phyloP scores from a whole-genome alignment of 257 asterid species.

The Nyctanthes arbortristis region DNA sequence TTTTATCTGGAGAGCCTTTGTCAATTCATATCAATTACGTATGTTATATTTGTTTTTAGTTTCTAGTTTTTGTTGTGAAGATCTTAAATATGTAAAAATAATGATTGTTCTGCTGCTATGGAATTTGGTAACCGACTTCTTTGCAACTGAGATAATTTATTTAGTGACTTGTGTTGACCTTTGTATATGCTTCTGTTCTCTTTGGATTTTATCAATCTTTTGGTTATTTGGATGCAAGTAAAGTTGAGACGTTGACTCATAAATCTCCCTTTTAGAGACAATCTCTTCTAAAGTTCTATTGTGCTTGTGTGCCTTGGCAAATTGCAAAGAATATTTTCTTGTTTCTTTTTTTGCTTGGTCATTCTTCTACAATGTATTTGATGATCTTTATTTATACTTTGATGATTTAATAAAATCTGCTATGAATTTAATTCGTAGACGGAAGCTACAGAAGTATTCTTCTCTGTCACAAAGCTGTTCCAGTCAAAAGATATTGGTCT shows the following conservation, averaged over 20 bases:
- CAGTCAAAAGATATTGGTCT: slow-evolving; percentile 87
- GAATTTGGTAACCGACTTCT: not conserved
- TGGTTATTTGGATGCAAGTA: not conserved
- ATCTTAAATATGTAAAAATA: not conserved
- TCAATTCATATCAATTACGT: not conserved
- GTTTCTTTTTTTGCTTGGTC: not conserved
- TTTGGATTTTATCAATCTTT: not conserved
- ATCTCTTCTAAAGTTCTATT: not conserved
- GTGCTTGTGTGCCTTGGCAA: not conserved
- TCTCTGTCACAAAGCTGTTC: slow-evolving; percentile 90
- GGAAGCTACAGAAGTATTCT: slow-evolving; percentile 93
- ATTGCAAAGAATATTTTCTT: not conserved
- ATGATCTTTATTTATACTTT: not conserved
- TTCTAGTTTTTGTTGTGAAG: not conserved
- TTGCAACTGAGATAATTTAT: not conserved
- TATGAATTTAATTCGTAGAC: slow-evolving; percentile 37
- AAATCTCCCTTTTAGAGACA: not conserved
- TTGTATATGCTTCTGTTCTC: not conserved
- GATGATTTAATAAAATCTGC: not conserved
- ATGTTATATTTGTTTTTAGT: not conserved
- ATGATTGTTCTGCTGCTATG: not conserved
- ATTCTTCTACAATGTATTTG: not conserved
- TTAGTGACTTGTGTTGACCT: not conserved
- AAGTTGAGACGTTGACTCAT: not conserved
- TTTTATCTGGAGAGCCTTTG: not conserved